Evolutionary conservation across 2,329 filamentous ascomycete species (phyloP).

Genomic region (Fusarium vanettenii): DNA sequence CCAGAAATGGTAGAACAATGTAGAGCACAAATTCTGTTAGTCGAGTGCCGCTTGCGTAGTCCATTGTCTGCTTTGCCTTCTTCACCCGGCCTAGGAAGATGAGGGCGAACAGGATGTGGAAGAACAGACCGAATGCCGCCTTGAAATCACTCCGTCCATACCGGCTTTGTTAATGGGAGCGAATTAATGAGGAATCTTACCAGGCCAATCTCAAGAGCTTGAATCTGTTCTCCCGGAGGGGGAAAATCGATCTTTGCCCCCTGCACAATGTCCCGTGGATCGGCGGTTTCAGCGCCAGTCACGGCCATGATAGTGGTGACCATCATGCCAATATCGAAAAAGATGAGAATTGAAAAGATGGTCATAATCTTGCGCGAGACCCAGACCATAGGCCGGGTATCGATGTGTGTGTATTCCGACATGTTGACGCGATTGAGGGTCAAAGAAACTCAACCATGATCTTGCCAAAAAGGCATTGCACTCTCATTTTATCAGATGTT

Average conservation of each 20-base stretch:
- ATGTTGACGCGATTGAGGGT: neutral
- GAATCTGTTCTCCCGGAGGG: neutral
- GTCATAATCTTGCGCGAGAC: neutral
- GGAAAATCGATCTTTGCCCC: neutral
- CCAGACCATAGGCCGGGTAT: neutral
- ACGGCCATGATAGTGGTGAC: neutral
- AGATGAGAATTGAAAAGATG: neutral
- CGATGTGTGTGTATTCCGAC: neutral
- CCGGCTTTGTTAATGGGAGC: neutral
- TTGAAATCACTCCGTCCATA: neutral
- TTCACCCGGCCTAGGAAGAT: neutral
- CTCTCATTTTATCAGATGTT: neutral
- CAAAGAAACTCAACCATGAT: neutral
- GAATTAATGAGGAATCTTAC: neutral
- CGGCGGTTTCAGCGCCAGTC: neutral
- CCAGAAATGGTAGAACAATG: neutral
- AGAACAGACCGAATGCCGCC: neutral
- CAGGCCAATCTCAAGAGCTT: neutral
- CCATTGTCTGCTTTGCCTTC: neutral
- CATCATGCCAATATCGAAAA: neutral
- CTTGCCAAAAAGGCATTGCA: neutral
- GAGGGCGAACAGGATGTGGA: neutral
- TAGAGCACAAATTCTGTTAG: neutral
- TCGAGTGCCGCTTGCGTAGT: neutral
- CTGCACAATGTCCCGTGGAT: neutral